A percentile compares a stretch with the other conserved stretches of the same genome.
Evolutionary conservation across 1,139 yeast genomes (phyloP).

Genomic region (Yamadazyma songkhlaensis): DNA sequence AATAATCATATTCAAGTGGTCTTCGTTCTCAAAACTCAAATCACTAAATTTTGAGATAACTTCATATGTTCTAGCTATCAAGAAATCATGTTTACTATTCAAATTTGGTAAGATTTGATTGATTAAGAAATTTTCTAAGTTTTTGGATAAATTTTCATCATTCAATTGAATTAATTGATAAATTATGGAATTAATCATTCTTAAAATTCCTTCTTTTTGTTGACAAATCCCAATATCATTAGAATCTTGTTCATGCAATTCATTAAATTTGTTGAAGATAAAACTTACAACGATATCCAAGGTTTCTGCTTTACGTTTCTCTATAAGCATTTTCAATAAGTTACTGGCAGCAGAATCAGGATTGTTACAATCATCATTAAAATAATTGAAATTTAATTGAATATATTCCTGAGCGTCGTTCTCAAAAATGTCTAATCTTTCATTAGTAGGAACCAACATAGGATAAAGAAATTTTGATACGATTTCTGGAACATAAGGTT

Average conservation of each 20-base stretch:
- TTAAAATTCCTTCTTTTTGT: constrained; percentile 75
- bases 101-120: constrained; percentile 72
- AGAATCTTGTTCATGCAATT: constrained; percentile 27
- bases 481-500: constrained; percentile 66
- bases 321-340: constrained; percentile 61
- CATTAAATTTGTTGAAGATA: constrained; percentile 53
- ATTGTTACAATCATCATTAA: constrained; percentile 49
- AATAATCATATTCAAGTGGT: constrained; percentile 45
- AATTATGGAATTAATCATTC: constrained; percentile 74
- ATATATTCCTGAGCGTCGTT: constrained; percentile 91
- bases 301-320: constrained; percentile 57
- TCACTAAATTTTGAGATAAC: constrained; percentile 69
- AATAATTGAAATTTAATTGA: constrained; percentile 65
- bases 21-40: constrained; percentile 49
- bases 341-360: constrained; percentile 72
- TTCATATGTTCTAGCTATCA: constrained; percentile 84
- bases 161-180: constrained; percentile 55
- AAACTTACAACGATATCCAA: constrained; percentile 66
- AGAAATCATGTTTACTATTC: constrained; percentile 60
- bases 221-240: constrained; percentile 61
- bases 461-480: constrained; percentile 79
- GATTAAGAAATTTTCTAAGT: constrained; percentile 69
- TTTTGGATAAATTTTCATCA: constrained; percentile 37
- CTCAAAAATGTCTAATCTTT: constrained; percentile 72
- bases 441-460: constrained; percentile 67